Evolutionary conservation across 2,329 filamentous ascomycete species (phyloP).

Genomic region (Exophiala phaeomuriformis): DNA sequence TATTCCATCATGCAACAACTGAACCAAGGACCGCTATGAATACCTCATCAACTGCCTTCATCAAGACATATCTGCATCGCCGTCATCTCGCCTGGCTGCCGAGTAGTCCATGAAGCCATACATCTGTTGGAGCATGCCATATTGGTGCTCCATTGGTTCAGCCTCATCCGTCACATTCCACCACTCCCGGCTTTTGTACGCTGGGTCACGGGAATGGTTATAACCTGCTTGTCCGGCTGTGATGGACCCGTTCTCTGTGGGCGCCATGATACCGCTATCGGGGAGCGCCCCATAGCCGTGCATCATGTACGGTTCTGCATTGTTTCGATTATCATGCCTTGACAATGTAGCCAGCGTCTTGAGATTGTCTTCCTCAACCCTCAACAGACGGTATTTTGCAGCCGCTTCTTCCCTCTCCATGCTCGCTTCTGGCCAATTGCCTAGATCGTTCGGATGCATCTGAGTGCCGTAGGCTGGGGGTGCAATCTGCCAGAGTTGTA

Average conservation of each 20-base stretch:
- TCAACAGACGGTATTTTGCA: conserved; percentile 54
- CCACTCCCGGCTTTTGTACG: conserved; percentile 36
- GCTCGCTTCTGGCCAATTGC: conserved; percentile 50
- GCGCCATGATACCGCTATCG: conserved; percentile 48
- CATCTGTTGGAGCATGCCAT: conserved; percentile 34
- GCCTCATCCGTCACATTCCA: conserved; percentile 30
- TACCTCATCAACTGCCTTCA: not conserved
- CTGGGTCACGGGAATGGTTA: conserved; percentile 35
- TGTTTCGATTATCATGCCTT: conserved; percentile 34
- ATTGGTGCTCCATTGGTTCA: conserved; percentile 35
- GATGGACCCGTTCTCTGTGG: conserved; percentile 14
- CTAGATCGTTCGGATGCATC: conserved; percentile 50
- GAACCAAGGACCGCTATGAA: no score
- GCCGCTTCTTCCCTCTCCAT: conserved; percentile 49
- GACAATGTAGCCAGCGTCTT: conserved; percentile 38
- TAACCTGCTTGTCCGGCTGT: conserved; percentile 27
- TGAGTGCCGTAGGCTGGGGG: conserved; percentile 57
- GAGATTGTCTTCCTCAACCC: conserved; percentile 34
- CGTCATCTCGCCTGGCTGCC: conserved; percentile 10
- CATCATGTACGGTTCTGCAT: conserved; percentile 75
- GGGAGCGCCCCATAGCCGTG: conserved; percentile 70
- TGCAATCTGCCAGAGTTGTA: conserved; percentile 80
- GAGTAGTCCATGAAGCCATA: conserved; percentile 18
- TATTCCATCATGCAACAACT: not conserved
- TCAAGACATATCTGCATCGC: conserved; percentile 23